These are phyloP conservation scores for Aspergillus sp. DNA, from an alignment of 2,329 filamentous ascomycete species.

Conservation along the genomic window DNA sequence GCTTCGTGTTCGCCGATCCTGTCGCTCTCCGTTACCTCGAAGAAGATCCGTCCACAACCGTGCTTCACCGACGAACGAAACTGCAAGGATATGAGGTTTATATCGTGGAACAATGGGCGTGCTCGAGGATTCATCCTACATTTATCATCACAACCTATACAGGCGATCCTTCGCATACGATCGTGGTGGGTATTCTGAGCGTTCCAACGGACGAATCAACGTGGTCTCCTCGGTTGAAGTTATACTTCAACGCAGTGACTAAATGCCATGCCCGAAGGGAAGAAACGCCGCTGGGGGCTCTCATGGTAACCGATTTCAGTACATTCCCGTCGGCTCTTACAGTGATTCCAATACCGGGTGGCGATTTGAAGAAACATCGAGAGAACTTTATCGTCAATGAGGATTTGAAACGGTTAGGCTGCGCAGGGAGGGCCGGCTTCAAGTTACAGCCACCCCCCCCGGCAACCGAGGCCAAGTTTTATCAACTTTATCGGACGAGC, in stretches of 20 bases:
- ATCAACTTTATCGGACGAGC: slow-evolving; percentile 79
- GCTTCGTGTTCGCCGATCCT: slow-evolving; percentile 58
- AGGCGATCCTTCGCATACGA: slow-evolving; percentile 68
- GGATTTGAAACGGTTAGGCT: slow-evolving; percentile 82
- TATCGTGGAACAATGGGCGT: slow-evolving; percentile 95
- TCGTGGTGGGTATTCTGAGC: slow-evolving; percentile 71
- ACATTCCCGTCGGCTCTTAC: slow-evolving; percentile 86
- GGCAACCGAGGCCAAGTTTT: slow-evolving; percentile 83
- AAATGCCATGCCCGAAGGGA: slow-evolving; percentile 78
- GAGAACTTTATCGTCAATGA: slow-evolving; percentile 90
- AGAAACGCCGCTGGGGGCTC: slow-evolving; percentile 69
- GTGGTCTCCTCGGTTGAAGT: slow-evolving; percentile 70
- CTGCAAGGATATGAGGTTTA: slow-evolving; percentile 86
- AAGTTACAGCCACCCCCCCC: slow-evolving; percentile 68
- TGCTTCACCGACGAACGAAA: slow-evolving; percentile 62
- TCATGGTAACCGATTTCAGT: slow-evolving; percentile 92
- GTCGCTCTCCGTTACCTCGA: slow-evolving; percentile 69
- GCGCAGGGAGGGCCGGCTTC: slow-evolving; percentile 80
- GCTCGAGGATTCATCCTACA: slow-evolving; percentile 80
- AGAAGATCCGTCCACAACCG: slow-evolving; percentile 67
- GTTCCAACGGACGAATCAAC: slow-evolving; percentile 69
- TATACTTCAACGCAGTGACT: slow-evolving; percentile 80
- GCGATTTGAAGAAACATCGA: slow-evolving; percentile 70
- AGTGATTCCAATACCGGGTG: slow-evolving; percentile 82
- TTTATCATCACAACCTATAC: slow-evolving; percentile 90